These are phyloP conservation scores for Sonneratia alba DNA, from an alignment of 345 rosid species.

Conservation along the genomic window DNA sequence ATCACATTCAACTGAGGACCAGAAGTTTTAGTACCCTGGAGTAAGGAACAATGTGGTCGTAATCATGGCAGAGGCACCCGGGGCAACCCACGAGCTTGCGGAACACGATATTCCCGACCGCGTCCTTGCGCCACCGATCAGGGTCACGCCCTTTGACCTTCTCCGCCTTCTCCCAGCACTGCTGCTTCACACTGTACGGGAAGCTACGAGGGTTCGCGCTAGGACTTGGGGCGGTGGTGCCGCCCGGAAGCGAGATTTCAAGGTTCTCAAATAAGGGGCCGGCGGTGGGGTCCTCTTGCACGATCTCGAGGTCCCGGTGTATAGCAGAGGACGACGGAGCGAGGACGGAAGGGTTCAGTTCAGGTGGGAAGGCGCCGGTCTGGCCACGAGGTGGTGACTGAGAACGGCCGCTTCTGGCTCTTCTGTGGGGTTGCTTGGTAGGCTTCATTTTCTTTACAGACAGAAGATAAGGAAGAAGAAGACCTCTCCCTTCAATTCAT, in stretches of 20 bases:
- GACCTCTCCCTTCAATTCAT: background rate
- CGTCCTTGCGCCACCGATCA: slow-evolving; percentile 78
- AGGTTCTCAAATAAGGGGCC: slow-evolving; percentile 32
- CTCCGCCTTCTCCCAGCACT: slow-evolving; percentile 96
- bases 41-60: slow-evolving; percentile 86
- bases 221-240: slow-evolving; percentile 15
- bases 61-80: slow-evolving; percentile 95
- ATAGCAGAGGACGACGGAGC: slow-evolving; percentile 38
- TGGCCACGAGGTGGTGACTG: slow-evolving; percentile 11
- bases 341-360: slow-evolving; percentile 23
- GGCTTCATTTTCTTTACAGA: slow-evolving; percentile 24
- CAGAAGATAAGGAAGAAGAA: background rate
- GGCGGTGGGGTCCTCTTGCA: slow-evolving; percentile 9
- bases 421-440: slow-evolving; percentile 26
- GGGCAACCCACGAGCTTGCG: slow-evolving; percentile 92
- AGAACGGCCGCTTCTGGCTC: slow-evolving; percentile 29
- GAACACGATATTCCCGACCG: slow-evolving; percentile 71
- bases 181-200: slow-evolving; percentile 78
- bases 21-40: slow-evolving; percentile 51
- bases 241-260: slow-evolving; percentile 26
- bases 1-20: background rate
- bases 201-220: slow-evolving; percentile 65
- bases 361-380: slow-evolving; percentile 15
- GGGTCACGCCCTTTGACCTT: slow-evolving; percentile 79
- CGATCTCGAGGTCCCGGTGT: slow-evolving; percentile 29